Base-by-base conservation (phyloP, 805 yeast species). In the Blastobotrys attinorum region DNA sequence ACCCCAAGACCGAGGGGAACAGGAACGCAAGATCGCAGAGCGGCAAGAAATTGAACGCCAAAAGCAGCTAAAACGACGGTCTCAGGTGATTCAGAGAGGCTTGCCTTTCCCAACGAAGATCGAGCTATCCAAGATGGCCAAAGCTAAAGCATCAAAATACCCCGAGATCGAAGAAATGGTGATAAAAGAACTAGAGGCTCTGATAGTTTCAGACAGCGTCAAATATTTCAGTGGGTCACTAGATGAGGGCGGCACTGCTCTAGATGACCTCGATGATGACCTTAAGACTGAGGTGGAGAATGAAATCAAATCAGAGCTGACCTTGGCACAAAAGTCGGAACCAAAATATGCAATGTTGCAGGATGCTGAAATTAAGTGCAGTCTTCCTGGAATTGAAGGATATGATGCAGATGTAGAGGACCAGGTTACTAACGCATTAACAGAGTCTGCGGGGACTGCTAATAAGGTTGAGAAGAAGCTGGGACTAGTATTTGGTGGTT, bases 1-100 rank as follows among this genome's bases (percentile, higher is more conserved):
- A 39, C 40, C 21, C 43, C 59, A 56, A 8, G 63, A 58, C 21
- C 58, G 58, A 6, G 56, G 52, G 4, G 67, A 64, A 44, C 51
- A 58, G 23, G 61, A 55, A 7, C 47, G 60, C 6, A 40, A 55
- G 22, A 32, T 54, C 8, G 44, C 47, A 6, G 52, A 39, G 23
- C 43, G 49, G 31, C 38, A 45, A 37, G 43, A 56, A 40, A 31
- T 41, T 21, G 47, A 52, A 37, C 49, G 44, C 15, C 50, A 47
- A 33, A 46, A 46, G 21, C 62, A 60, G 10, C 47, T 63, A 29
- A 50, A 63, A 5, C 57, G 76, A 32, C 53, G 76, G 39, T 72
- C 82, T 0, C 69, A 63, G 45, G 79, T 65, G 1, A 58, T 75
- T 1, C 76, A 72, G 52, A 57, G 59, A 40, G 72, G 66, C 0